Evolutionary conservation across 2,329 filamentous ascomycete genomes (phyloP).

Genomic region (Zalaria obscura): DNA sequence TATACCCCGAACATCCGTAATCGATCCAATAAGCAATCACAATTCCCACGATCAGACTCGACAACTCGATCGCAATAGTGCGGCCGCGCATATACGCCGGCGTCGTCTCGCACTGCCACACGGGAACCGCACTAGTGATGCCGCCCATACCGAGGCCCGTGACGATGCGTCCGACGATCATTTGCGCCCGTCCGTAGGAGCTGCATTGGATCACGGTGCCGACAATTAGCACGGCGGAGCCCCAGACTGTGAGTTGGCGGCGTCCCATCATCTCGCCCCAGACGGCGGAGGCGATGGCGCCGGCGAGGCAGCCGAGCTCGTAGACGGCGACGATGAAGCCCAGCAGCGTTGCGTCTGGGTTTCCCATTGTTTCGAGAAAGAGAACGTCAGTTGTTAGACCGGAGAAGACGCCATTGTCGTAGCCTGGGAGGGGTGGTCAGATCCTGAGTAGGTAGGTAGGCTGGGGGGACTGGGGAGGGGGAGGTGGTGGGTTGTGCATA

Average conservation of each 20-base stretch:
- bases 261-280: background rate
- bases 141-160: conserved; percentile 14
- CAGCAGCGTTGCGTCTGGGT: background rate
- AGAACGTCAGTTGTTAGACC: background rate
- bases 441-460: no score
- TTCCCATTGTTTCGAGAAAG: background rate
- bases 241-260: background rate
- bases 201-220: background rate
- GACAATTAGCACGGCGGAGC: background rate
- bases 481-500: no score
- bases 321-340: conserved; percentile 38
- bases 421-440: background rate
- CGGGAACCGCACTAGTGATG: conserved; percentile 15
- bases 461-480: no score
- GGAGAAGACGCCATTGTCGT: conserved; percentile 2
- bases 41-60: conserved; percentile 19
- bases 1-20: conserved; percentile 35
- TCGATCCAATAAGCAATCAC: conserved; percentile 23
- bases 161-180: conserved; percentile 16
- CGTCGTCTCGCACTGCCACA: background rate
- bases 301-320: conserved; percentile 47
- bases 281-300: conserved; percentile 13
- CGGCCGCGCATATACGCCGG: background rate
- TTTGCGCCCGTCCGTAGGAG: conserved; percentile 9
- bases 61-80: background rate